These are phyloP conservation scores for Typha latifolia DNA, from an alignment of 176 grass and related monocot genomes.

Conservation along the genomic window DNA sequence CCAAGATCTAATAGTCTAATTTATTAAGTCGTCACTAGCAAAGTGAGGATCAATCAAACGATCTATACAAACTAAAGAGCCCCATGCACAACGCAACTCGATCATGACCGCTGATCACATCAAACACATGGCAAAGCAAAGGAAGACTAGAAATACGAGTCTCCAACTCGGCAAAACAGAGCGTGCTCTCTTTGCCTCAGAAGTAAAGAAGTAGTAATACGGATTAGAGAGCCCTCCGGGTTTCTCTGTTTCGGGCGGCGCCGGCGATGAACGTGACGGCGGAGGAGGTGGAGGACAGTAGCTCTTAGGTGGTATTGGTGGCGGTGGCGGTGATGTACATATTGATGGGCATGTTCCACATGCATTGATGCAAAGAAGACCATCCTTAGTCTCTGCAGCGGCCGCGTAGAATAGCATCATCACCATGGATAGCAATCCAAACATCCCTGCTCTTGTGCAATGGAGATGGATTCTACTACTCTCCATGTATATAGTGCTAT, in stretches of 20 bases:
- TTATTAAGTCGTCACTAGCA: too few species aligned
- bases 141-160: conserved; percentile 9
- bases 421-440: too few species aligned
- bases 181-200: conserved; percentile 18
- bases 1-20: too few species aligned
- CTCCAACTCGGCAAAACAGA: conserved; percentile 17
- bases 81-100: background rate
- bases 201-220: conserved; percentile 79
- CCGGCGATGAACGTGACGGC: conserved; percentile 24
- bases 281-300: conserved; percentile 29
- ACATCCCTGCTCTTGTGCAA: too few species aligned
- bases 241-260: conserved; percentile 3
- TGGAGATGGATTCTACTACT: too few species aligned
- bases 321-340: conserved; percentile 23
- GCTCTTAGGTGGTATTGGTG: conserved; percentile 17
- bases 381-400: conserved; percentile 27
- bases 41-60: too few species aligned
- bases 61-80: too few species aligned
- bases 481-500: too few species aligned
- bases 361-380: conserved; percentile 45
- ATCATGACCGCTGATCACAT: background rate
- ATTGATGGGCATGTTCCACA: conserved; percentile 59
- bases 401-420: background rate
- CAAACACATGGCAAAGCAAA: conserved; percentile 7
- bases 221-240: conserved; percentile 9